phyloP scores from a whole-genome alignment of 2,329 filamentous ascomycete genomes.

The Botrytis fragariae region DNA sequence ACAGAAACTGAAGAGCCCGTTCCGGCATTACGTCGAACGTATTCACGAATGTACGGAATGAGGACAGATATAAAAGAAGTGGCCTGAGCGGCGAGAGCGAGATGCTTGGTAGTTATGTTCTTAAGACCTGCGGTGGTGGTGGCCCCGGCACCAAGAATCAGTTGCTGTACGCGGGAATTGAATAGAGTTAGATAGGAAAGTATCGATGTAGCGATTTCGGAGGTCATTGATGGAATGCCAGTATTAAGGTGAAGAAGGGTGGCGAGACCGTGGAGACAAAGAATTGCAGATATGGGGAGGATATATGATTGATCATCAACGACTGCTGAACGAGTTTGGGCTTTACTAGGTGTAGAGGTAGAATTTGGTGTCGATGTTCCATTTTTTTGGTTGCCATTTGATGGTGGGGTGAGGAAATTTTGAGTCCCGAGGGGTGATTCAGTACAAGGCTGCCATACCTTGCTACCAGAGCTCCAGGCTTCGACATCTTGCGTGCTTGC shows the following conservation, averaged over 20 bases:
- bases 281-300: conserved; percentile 77
- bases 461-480: conserved; percentile 61
- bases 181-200: conserved; percentile 88
- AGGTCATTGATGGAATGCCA: conserved; percentile 83
- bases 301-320: conserved; percentile 86
- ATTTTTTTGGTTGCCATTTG: conserved; percentile 38
- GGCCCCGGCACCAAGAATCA: conserved; percentile 92
- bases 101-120: conserved; percentile 94
- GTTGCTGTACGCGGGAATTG: conserved; percentile 92
- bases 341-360: conserved; percentile 45
- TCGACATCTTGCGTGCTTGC: conserved; percentile 68
- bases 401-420: conserved; percentile 5
- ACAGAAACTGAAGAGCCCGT: conserved; percentile 50
- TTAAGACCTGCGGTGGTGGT: conserved; percentile 85
- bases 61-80: conserved; percentile 83
- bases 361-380: conserved; percentile 36
- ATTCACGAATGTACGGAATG: conserved; percentile 87
- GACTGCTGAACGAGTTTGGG: conserved; percentile 67
- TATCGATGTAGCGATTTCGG: conserved; percentile 75
- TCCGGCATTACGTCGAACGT: conserved; percentile 71
- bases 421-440: conserved; percentile 27
- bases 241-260: conserved; percentile 80
- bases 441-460: conserved; percentile 52
- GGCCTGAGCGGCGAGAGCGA: conserved; percentile 87
- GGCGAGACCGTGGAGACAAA: conserved; percentile 78